A percentile compares a stretch with the other conserved stretches of the same genome.
Evolutionary conservation across 768 basidiomycete genomes (phyloP).

Genomic region (Leccinum subtestaceum): DNA sequence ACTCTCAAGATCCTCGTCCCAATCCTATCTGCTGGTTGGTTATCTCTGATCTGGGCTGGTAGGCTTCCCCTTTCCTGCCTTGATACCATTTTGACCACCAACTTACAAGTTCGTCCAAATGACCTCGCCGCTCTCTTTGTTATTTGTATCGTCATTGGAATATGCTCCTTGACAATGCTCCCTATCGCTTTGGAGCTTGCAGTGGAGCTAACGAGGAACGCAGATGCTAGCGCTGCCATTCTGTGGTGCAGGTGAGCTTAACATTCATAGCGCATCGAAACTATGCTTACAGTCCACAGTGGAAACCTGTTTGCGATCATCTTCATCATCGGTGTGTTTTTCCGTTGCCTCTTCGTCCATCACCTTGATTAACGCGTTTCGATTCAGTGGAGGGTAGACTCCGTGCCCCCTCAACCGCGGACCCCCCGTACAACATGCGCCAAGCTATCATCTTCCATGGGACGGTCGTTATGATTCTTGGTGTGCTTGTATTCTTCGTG

Average conservation of each 20-base stretch:
- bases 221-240: slow-evolving; percentile 72
- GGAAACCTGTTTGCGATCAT: slow-evolving; percentile 65
- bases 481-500: slow-evolving; percentile 46
- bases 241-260: slow-evolving; percentile 68
- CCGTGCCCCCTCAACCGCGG: slow-evolving; percentile 54
- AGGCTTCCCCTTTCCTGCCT: slow-evolving; percentile 17
- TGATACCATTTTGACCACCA: background rate
- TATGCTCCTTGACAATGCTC: slow-evolving; percentile 63
- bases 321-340: slow-evolving; percentile 55
- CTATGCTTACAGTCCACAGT: slow-evolving; percentile 32
- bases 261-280: background rate
- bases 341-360: background rate
- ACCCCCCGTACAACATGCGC: slow-evolving; percentile 74
- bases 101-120: slow-evolving; percentile 52
- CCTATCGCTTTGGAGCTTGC: slow-evolving; percentile 77
- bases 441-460: slow-evolving; percentile 67
- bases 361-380: background rate
- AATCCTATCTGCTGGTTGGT: slow-evolving; percentile 58
- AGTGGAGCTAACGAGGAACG: slow-evolving; percentile 76
- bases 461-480: slow-evolving; percentile 40
- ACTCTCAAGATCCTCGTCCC: slow-evolving; percentile 62
- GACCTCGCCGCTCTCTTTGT: slow-evolving; percentile 60
- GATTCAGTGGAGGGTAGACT: slow-evolving; percentile 61
- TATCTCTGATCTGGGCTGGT: slow-evolving; percentile 82
- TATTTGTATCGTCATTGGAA: slow-evolving; percentile 68